Percentiles rank a stretch among this genome's conserved stretches.
Conservation (phyloP, 352 stramenopile species). For the Phytophthora europaea region DNA sequence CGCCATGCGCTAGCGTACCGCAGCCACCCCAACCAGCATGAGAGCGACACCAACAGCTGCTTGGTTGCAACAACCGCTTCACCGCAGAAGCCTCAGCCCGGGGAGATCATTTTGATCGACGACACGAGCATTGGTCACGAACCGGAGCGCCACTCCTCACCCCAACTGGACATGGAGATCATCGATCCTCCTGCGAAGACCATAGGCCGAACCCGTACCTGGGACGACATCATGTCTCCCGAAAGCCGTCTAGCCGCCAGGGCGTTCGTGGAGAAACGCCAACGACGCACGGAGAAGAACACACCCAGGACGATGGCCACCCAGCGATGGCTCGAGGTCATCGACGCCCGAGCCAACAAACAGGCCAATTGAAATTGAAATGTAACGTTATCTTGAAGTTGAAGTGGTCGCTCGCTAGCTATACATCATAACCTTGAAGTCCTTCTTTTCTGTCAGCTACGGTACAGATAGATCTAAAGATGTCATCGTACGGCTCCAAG, state of each 20-base stretch:
- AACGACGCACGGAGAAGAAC: constrained; percentile 51
- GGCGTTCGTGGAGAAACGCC: constrained; percentile 76
- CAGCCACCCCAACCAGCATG: constrained; percentile 15
- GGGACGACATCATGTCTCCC: constrained; percentile 55
- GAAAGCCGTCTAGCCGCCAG: constrained; percentile 61
- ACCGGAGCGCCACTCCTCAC: constrained; percentile 8
- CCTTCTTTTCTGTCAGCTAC: constrained; percentile 20
- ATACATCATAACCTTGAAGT: neutral
- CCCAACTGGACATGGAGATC: constrained; percentile 37
- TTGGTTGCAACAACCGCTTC: neutral
- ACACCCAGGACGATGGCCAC: constrained; percentile 75
- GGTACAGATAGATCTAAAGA: constrained; percentile 6
- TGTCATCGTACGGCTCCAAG: constrained; percentile 32
- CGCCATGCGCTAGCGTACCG: constrained; percentile 2
- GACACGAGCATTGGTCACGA: neutral
- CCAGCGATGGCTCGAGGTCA: constrained; percentile 70
- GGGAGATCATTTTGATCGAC: constrained; percentile 12
- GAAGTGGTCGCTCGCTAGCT: neutral
- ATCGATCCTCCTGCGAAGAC: constrained; percentile 24
- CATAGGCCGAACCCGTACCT: constrained; percentile 11
- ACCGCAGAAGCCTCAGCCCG: constrained; percentile 2
- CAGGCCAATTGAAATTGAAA: neutral
- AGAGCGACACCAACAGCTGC: neutral
- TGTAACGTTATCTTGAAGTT: neutral
- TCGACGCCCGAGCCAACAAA: constrained; percentile 38